phyloP scores from a whole-genome alignment of 176 grass and related monocot genomes.

The Typha latifolia region DNA sequence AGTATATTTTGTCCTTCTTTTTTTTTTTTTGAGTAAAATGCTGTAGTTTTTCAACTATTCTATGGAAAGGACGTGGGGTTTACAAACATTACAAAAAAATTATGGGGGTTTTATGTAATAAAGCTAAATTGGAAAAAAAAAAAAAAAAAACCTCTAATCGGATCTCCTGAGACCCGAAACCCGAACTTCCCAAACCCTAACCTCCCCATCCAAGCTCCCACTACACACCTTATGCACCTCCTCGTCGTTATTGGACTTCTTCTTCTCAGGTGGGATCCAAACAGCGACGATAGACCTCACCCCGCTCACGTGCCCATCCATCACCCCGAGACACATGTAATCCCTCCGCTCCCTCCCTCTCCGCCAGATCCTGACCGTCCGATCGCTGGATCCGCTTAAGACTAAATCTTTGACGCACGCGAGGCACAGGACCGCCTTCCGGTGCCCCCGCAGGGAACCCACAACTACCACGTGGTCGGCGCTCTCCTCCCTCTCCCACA shows the following conservation, averaged over 20 bases:
- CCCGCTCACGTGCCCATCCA: conserved; percentile 37
- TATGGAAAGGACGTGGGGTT: too few relatives aligned
- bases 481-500: conserved; percentile 91
- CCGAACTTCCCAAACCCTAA: conserved; percentile 57
- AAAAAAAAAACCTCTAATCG: conserved; percentile 1
- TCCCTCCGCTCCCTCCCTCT: conserved; percentile 29
- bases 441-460: conserved; percentile 56
- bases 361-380: conserved; percentile 63
- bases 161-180: conserved; percentile 20
- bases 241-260: background rate
- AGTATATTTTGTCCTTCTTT: too few relatives aligned
- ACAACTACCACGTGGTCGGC: conserved; percentile 48
- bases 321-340: conserved; percentile 46
- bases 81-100: too few relatives aligned
- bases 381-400: conserved; percentile 74
- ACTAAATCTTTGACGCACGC: conserved; percentile 49
- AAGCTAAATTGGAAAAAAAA: too few relatives aligned
- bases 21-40: too few relatives aligned
- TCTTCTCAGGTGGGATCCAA: background rate
- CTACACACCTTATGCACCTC: conserved; percentile 67
- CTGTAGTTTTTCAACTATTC: too few relatives aligned
- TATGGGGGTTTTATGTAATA: too few relatives aligned
- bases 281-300: conserved; percentile 49
- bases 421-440: conserved; percentile 61
- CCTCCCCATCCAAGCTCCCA: conserved; percentile 70